phyloP scores from a whole-genome alignment of 139 green algal genomes.

The Chlamydomonas sphaeroides region DNA sequence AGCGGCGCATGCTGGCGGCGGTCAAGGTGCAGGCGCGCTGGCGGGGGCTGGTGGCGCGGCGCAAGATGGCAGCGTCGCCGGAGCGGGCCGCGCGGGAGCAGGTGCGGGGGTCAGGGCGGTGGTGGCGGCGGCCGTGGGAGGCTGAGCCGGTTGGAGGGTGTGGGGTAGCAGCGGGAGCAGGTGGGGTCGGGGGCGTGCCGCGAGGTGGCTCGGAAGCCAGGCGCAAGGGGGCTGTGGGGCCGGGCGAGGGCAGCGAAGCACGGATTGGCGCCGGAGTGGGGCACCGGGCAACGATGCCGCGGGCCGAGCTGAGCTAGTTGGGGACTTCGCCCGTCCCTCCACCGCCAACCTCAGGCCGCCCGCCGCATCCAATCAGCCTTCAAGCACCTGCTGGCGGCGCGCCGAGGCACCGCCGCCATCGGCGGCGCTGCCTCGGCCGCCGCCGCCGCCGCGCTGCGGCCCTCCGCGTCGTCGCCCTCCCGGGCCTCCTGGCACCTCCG shows the following conservation, averaged over 20 bases:
- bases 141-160: too few relatives aligned
- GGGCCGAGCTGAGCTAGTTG: too few relatives aligned
- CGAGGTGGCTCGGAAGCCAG: too few relatives aligned
- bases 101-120: not conserved
- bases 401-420: not conserved
- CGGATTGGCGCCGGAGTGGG: too few relatives aligned
- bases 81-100: constrained; percentile 36
- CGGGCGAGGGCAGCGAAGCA: too few relatives aligned
- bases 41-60: constrained; percentile 51
- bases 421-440: not conserved
- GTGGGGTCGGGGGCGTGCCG: too few relatives aligned
- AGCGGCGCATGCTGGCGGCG: constrained; percentile 39
- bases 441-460: not conserved
- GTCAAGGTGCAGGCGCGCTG: constrained; percentile 51
- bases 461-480: too few relatives aligned
- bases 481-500: not conserved
- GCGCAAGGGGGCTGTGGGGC: too few relatives aligned
- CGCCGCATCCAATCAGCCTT: constrained; percentile 38
- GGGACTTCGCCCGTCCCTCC: not conserved
- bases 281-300: too few relatives aligned
- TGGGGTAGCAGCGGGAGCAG: too few relatives aligned
- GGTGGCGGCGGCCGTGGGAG: too few relatives aligned
- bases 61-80: constrained; percentile 30
- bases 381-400: not conserved
- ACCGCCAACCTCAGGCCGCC: constrained; percentile 4